Conservation (phyloP, 371 early-diverging fungal genomes). For the Chytridiales sp. region DNA sequence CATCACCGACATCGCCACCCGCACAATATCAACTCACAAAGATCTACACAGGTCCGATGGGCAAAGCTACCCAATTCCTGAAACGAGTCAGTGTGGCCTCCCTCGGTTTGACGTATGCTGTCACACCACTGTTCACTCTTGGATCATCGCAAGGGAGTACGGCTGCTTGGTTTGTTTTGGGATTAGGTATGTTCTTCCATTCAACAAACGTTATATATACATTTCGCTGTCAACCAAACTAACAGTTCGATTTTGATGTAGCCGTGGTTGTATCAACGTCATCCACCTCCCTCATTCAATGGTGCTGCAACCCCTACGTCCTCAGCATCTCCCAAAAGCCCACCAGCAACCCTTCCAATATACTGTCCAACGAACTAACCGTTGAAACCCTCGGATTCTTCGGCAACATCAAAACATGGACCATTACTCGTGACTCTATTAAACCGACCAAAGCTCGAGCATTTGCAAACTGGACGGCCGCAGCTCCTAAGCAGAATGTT, state of each 20-base stretch:
- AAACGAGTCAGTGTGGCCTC: slow-evolving; percentile 23
- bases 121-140: slow-evolving; percentile 17
- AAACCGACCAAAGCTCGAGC: slow-evolving; percentile 13
- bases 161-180: slow-evolving; percentile 9
- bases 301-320: slow-evolving; percentile 38
- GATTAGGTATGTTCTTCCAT: slow-evolving; percentile 9
- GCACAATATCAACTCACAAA: no score
- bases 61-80: slow-evolving; percentile 12
- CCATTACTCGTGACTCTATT: slow-evolving; percentile 9
- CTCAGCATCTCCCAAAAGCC: slow-evolving; percentile 9
- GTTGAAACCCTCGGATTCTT: slow-evolving; percentile 17
- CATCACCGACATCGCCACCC: no score
- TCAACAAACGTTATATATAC: background rate
- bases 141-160: background rate
- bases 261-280: slow-evolving; percentile 23
- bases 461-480: slow-evolving; percentile 33
- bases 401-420: slow-evolving; percentile 19
- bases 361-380: background rate
- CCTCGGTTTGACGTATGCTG: slow-evolving; percentile 7
- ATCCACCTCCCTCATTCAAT: slow-evolving; percentile 29
- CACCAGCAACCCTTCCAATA: background rate
- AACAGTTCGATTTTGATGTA: background rate
- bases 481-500: background rate
- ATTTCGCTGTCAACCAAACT: background rate
- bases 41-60: slow-evolving; percentile 19